Evolutionary conservation across 169 alveolate genomes (phyloP).

Genomic region (Cryptosporidium meleagridis): DNA sequence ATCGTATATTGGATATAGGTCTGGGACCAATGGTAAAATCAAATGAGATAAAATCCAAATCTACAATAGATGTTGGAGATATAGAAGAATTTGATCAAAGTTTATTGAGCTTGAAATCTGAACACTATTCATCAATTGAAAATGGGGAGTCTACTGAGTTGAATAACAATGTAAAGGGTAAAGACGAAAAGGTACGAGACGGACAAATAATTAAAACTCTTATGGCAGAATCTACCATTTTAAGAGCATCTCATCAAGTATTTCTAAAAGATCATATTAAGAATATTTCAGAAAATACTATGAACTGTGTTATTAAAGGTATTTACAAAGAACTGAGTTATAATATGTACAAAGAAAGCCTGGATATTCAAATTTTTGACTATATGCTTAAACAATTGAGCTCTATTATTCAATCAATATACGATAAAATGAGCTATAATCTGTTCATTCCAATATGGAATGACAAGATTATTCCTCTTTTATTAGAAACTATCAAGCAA

Average conservation of each 20-base stretch:
- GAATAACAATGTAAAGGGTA: not conserved
- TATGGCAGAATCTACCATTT: slow-evolving; percentile 51
- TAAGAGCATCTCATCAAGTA: slow-evolving; percentile 45
- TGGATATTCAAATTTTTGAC: slow-evolving; percentile 6
- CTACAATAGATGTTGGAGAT: not conserved
- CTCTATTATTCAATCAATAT: slow-evolving; percentile 17
- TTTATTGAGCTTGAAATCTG: not conserved
- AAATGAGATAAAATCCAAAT: not conserved
- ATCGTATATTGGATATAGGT: slow-evolving; percentile 58
- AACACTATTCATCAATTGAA: not conserved
- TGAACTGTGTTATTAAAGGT: slow-evolving; percentile 27
- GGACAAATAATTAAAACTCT: slow-evolving; percentile 12
- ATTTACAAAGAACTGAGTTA: slow-evolving; percentile 18
- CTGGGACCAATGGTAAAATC: slow-evolving; percentile 51
- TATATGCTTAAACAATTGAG: slow-evolving; percentile 27
- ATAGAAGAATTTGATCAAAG: not conserved
- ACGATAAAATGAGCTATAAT: slow-evolving; percentile 58
- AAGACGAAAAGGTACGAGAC: not conserved
- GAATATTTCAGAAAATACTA: slow-evolving; percentile 26
- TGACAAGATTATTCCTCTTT: slow-evolving; percentile 42
- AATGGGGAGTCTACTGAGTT: not conserved
- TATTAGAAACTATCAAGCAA: slow-evolving; percentile 20
- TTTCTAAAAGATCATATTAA: slow-evolving; percentile 30
- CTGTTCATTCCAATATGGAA: slow-evolving; percentile 71
- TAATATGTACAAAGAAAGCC: slow-evolving; percentile 8